phyloP scores from a whole-genome alignment of 192 early-diverging fungal genomes.

The Kappamyces sp. region DNA sequence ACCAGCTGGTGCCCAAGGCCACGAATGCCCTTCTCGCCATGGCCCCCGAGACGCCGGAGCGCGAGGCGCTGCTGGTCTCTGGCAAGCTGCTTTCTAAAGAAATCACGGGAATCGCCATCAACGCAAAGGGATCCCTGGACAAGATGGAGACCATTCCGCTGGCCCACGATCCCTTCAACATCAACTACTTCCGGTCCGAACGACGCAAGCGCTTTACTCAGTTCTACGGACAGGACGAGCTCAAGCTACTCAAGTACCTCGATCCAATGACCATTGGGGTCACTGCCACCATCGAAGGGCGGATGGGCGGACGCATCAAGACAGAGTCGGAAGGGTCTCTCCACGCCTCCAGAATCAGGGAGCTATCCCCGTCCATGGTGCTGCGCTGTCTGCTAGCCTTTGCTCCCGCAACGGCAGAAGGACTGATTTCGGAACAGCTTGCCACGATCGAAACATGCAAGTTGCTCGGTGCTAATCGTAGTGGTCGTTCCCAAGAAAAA shows the following conservation, averaged over 20 bases:
- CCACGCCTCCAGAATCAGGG: no score
- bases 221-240: conserved; percentile 38
- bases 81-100: conserved; percentile 34
- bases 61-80: conserved; percentile 21
- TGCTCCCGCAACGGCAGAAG: conserved; percentile 15
- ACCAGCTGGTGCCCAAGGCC: not conserved
- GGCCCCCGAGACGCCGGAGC: not conserved
- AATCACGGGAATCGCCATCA: conserved; percentile 19
- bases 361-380: no score
- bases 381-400: no score
- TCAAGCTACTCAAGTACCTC: conserved; percentile 18
- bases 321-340: not conserved
- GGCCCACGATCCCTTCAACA: conserved; percentile 43
- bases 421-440: conserved; percentile 26
- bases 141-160: conserved; percentile 17
- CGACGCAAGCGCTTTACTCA: conserved; percentile 28
- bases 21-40: not conserved
- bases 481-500: no score
- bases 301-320: not conserved
- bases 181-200: conserved; percentile 43
- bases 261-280: conserved; percentile 26
- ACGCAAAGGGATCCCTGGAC: conserved; percentile 8
- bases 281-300: conserved; percentile 26
- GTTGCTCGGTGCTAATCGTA: conserved; percentile 9
- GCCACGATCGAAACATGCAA: not conserved